These are phyloP conservation scores for Thyridium curvatum DNA, from an alignment of 2,329 filamentous ascomycete genomes.

Conservation along the genomic window DNA sequence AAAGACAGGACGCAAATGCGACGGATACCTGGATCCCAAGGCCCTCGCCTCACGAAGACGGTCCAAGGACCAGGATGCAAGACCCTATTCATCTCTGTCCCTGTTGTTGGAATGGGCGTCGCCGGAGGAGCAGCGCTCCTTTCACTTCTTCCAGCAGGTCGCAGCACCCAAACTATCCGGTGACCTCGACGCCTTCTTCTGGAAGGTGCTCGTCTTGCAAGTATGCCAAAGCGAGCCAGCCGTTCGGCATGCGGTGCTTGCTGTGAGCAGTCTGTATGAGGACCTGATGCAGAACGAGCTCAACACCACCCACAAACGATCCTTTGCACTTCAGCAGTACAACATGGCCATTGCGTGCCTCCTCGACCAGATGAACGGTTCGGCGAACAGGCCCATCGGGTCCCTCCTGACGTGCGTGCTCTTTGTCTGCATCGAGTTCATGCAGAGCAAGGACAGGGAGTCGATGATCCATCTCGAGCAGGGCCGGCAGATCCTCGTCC, in stretches of 20 bases:
- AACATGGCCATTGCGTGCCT: slow-evolving; percentile 9
- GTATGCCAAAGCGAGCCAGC: slow-evolving; percentile 18
- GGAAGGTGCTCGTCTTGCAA: slow-evolving; percentile 18
- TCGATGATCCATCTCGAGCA: slow-evolving; percentile 38
- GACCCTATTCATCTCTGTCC: slow-evolving; percentile 7
- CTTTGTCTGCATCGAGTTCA: slow-evolving; percentile 46
- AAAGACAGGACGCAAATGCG: slow-evolving; percentile 49
- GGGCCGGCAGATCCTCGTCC: slow-evolving; percentile 32
- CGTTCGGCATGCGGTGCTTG: slow-evolving; percentile 21
- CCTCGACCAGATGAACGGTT: slow-evolving; percentile 5
- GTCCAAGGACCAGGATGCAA: slow-evolving; percentile 4
- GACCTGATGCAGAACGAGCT: neutral
- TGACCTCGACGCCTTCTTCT: slow-evolving; percentile 30
- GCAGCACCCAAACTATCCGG: slow-evolving; percentile 33
- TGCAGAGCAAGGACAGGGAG: slow-evolving; percentile 40
- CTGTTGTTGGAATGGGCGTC: slow-evolving; percentile 19
- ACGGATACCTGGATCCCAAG: slow-evolving; percentile 38
- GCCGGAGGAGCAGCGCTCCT: slow-evolving; percentile 24
- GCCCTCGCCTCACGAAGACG: slow-evolving; percentile 17
- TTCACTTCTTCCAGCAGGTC: slow-evolving; percentile 32
- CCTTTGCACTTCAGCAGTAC: slow-evolving; percentile 10
- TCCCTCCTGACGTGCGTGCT: slow-evolving; percentile 9
- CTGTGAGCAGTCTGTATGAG: slow-evolving; percentile 21
- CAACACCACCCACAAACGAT: slow-evolving; percentile 1
- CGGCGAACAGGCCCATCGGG: slow-evolving; percentile 1